Percentiles rank a stretch among this genome's conserved stretches.
phyloP scores from a whole-genome alignment of 306 rosid species.

The Quillaja saponaria region DNA sequence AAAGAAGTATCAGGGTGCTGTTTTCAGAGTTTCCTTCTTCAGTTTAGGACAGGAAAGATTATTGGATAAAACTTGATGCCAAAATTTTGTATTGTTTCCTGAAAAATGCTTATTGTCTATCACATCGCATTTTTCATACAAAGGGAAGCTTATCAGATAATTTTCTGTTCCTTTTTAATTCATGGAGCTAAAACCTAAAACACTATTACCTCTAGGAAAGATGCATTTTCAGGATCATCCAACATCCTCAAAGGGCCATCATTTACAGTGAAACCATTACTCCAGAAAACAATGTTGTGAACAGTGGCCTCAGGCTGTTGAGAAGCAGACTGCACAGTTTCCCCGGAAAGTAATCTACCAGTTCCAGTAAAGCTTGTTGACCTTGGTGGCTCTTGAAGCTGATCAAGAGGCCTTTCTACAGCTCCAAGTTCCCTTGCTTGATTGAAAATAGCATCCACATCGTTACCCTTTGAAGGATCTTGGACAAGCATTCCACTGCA shows the following conservation, averaged over 20 bases:
- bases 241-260: conserved; percentile 93
- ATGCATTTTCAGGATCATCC: conserved; percentile 96
- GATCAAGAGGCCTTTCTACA: conserved; percentile 75
- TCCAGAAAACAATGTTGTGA: conserved; percentile 95
- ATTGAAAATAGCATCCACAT: conserved; percentile 82
- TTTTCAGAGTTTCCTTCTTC: background rate
- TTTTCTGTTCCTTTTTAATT: background rate
- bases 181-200: no score
- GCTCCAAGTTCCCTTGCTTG: conserved; percentile 92
- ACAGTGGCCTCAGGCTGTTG: conserved; percentile 73
- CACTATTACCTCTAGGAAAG: conserved; percentile 75
- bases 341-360: conserved; percentile 88
- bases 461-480: conserved; percentile 88
- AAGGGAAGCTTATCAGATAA: background rate
- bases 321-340: conserved; percentile 62
- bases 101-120: conserved; percentile 14
- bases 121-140: background rate
- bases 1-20: background rate
- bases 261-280: conserved; percentile 81
- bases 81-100: conserved; percentile 15
- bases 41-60: conserved; percentile 7
- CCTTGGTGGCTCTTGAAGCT: conserved; percentile 72
- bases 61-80: background rate
- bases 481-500: conserved; percentile 99
- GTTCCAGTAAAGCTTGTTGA: conserved; percentile 87